Evolutionary conservation across 2,329 filamentous ascomycete species (phyloP), one percentile per base, ranked within the genome.

Genomic region (Albifimbria verrucaria): DNA sequence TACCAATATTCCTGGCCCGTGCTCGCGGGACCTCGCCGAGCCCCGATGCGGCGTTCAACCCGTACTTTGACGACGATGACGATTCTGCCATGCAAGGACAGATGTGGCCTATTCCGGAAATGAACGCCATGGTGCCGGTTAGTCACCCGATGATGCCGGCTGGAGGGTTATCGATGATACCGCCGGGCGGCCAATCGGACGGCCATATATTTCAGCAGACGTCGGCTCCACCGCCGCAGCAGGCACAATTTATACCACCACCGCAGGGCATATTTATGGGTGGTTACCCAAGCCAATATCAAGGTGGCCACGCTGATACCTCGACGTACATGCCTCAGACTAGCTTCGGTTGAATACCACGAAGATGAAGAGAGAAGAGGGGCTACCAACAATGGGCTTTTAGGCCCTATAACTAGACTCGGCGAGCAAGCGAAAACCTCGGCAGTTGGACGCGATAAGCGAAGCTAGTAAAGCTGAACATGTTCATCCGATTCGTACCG

Each of bases 1-100:
- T 67, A 10, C 63, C 65, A 6, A 48, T 62, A 36, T 61, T 67
- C 45, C 58, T 67, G 7, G 63, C 62, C 6, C 61, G 66, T 18
- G 64, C 62, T 9, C 57, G 59, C 15, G 62, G 56, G 23, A 56
- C 57, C 18, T 52, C 59, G 11, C 48, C 56, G 12, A 55, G 58
- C 9, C 50, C 55, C 2, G 49, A 56, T 2, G 59, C 60, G 39
- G 52, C 57, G 22, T 46, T 56, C 12, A 53, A 59, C 10, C 53
- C 57, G 21, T 65, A 62, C 50, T 59, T 62, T 7, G 50, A 56
- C 2, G 61, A 62, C 17, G 59, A 58, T 25, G 52, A 62, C 22
- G 51, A 57, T 12, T 52, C 60, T 23, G 57, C 55, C 23, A 59
- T 65, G 55, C 54, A 57, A 11, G 58, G 58, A 39, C 55, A 55